phyloP scores from a whole-genome alignment of 352 stramenopile species.

The Phytophthora litchii region DNA sequence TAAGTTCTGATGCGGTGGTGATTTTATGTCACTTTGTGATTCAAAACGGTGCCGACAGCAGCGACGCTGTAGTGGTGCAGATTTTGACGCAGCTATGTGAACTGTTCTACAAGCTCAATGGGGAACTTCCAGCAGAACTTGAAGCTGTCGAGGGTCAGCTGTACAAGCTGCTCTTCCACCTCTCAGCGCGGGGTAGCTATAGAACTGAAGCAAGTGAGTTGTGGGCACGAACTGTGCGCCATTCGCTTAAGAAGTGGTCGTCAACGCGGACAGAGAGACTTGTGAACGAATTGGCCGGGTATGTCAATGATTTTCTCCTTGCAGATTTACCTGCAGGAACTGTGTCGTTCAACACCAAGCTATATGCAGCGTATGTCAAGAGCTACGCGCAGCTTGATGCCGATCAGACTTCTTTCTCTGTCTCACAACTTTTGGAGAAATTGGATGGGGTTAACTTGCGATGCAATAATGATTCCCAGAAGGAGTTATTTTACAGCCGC shows the following conservation, averaged over 20 bases:
- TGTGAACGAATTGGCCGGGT: slow-evolving; percentile 49
- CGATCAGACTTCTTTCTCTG: slow-evolving; percentile 33
- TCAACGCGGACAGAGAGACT: slow-evolving; percentile 37
- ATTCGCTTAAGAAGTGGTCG: slow-evolving; percentile 53
- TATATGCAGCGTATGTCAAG: slow-evolving; percentile 56
- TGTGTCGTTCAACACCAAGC: slow-evolving; percentile 51
- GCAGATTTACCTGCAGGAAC: slow-evolving; percentile 30
- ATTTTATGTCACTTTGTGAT: slow-evolving; percentile 75
- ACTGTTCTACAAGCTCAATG: slow-evolving; percentile 58
- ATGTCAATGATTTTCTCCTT: slow-evolving; percentile 60
- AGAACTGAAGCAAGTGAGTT: slow-evolving; percentile 51
- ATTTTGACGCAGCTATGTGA: slow-evolving; percentile 63
- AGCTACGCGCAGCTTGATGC: slow-evolving; percentile 55
- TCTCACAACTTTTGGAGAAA: slow-evolving; percentile 50
- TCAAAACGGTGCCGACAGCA: slow-evolving; percentile 45
- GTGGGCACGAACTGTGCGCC: slow-evolving; percentile 49
- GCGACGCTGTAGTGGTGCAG: slow-evolving; percentile 54
- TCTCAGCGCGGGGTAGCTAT: slow-evolving; percentile 58
- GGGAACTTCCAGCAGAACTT: slow-evolving; percentile 52
- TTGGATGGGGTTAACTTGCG: slow-evolving; percentile 58
- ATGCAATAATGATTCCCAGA: slow-evolving; percentile 27
- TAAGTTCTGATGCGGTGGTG: slow-evolving; percentile 72
- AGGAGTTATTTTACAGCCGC: slow-evolving; percentile 51
- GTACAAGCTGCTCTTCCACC: slow-evolving; percentile 63
- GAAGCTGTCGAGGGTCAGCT: slow-evolving; percentile 59